Percentiles rank a stretch among this genome's conserved stretches.
phyloP scores from a whole-genome alignment of 495 filamentous ascomycete genomes.

The Neurospora pannonica region DNA sequence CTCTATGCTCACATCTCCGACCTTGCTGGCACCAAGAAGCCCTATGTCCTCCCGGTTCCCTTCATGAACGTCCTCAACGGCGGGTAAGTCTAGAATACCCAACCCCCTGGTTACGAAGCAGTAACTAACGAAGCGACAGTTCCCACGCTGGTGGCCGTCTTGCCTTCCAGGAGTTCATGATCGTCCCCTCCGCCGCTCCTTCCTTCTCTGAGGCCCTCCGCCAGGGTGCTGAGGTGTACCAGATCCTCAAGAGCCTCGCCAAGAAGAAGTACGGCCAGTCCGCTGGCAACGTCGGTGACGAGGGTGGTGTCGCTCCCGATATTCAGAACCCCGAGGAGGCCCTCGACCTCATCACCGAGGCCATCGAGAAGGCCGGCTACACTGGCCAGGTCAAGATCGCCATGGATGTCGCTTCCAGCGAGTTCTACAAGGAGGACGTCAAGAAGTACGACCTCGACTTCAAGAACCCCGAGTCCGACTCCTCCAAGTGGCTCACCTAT shows the following conservation, averaged over 20 bases:
- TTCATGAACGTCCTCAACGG: slow-evolving; percentile 99
- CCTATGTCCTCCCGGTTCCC: slow-evolving; percentile 95
- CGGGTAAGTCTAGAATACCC: slow-evolving; percentile 40
- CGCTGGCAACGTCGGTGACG: slow-evolving; percentile 96
- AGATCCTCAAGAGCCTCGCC: slow-evolving; percentile 90
- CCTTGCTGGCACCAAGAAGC: slow-evolving; percentile 98
- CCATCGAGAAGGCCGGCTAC: slow-evolving; percentile 93
- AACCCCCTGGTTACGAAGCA: not conserved
- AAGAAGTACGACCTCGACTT: slow-evolving; percentile 99
- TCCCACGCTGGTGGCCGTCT: slow-evolving; percentile 98
- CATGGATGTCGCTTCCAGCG: slow-evolving; percentile 97
- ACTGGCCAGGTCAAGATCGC: slow-evolving; percentile 92
- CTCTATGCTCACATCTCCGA: slow-evolving; percentile 98
- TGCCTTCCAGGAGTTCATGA: slow-evolving; percentile 99
- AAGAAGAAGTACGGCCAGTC: slow-evolving; percentile 99
- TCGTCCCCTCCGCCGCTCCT: slow-evolving; percentile 76
- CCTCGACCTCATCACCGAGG: slow-evolving; percentile 88
- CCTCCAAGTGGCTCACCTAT: slow-evolving; percentile 95
- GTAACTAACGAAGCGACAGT: slow-evolving; percentile 29
- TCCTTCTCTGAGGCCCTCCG: slow-evolving; percentile 93
- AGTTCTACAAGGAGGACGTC: slow-evolving; percentile 95
- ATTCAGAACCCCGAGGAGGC: slow-evolving; percentile 96
- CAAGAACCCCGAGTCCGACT: slow-evolving; percentile 96
- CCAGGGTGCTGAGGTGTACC: slow-evolving; percentile 94
- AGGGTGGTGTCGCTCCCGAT: slow-evolving; percentile 99